phyloP scores from a whole-genome alignment of 495 filamentous ascomycete species.

The Ramalina peruviana region DNA sequence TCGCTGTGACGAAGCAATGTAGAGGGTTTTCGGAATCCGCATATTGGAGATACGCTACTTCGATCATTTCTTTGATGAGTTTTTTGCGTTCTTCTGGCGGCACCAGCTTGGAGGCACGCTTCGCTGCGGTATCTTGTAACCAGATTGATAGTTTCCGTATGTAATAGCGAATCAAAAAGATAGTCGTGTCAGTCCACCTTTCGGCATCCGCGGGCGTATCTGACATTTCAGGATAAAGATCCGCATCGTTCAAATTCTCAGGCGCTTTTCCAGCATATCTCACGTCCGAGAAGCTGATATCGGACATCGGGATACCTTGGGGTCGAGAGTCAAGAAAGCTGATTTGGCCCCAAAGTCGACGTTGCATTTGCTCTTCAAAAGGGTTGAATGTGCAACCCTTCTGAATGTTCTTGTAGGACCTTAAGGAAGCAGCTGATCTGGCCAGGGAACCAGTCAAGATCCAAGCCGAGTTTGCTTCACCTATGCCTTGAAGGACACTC shows the following conservation, averaged over 20 bases:
- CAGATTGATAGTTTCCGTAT: conserved; percentile 21
- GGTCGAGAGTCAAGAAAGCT: conserved; percentile 66
- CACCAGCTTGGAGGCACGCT: background rate
- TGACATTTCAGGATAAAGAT: conserved; percentile 54
- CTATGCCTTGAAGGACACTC: conserved; percentile 20
- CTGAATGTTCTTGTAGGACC: conserved; percentile 44
- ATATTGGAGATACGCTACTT: background rate
- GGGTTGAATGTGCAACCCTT: conserved; percentile 52
- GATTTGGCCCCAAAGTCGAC: conserved; percentile 76
- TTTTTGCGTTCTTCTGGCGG: background rate
- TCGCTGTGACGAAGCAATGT: conserved; percentile 4
- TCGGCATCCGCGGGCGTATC: conserved; percentile 42
- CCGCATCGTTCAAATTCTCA: conserved; percentile 65
- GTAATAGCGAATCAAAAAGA: conserved; percentile 58
- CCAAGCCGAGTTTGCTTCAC: conserved; percentile 50
- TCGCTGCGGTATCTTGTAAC: background rate
- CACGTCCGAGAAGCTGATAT: conserved; percentile 52
- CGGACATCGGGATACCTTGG: conserved; percentile 72
- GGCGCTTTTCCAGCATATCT: conserved; percentile 62
- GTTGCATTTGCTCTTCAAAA: conserved; percentile 74
- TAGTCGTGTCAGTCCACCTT: conserved; percentile 66
- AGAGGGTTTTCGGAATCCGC: background rate
- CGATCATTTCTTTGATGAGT: background rate
- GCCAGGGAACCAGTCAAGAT: conserved; percentile 56
- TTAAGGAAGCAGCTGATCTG: conserved; percentile 48